A percentile compares a stretch with the other conserved stretches of the same genome.
These are phyloP conservation scores for Camillea tinctor DNA, from an alignment of 2,329 filamentous ascomycete species.

Conservation along the genomic window DNA sequence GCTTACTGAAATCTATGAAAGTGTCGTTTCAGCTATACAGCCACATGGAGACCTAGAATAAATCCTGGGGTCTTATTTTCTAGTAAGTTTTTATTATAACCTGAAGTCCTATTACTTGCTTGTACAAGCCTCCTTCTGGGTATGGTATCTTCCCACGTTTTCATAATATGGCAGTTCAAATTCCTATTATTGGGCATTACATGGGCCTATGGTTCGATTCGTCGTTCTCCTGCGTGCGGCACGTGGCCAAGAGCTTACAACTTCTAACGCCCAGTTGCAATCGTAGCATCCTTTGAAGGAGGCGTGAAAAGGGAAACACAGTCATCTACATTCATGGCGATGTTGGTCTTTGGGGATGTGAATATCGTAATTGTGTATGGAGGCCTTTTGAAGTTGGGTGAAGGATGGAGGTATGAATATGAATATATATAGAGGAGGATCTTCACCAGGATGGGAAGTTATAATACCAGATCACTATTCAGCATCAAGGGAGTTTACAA, in stretches of 20 bases:
- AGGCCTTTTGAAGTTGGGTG: not conserved
- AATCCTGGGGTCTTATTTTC: not conserved
- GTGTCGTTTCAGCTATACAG: not conserved
- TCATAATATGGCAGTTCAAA: not conserved
- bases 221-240: not conserved
- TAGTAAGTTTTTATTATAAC: not conserved
- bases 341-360: not conserved
- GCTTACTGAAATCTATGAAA: not conserved
- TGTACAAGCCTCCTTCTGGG: not conserved
- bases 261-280: not conserved
- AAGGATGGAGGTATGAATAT: not conserved
- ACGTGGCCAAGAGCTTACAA: not conserved
- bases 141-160: not conserved
- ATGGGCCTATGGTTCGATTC: not conserved
- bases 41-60: not conserved
- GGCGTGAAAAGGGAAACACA: not conserved
- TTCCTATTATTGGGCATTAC: not conserved
- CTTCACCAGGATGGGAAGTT: not conserved
- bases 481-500: not conserved
- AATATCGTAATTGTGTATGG: not conserved
- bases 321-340: not conserved
- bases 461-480: not conserved
- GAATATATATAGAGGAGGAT: not conserved
- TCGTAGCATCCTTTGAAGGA: not conserved
- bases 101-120: not conserved